Evolutionary conservation across 495 filamentous ascomycete genomes (phyloP).

Genomic region (Tuber borchii): DNA sequence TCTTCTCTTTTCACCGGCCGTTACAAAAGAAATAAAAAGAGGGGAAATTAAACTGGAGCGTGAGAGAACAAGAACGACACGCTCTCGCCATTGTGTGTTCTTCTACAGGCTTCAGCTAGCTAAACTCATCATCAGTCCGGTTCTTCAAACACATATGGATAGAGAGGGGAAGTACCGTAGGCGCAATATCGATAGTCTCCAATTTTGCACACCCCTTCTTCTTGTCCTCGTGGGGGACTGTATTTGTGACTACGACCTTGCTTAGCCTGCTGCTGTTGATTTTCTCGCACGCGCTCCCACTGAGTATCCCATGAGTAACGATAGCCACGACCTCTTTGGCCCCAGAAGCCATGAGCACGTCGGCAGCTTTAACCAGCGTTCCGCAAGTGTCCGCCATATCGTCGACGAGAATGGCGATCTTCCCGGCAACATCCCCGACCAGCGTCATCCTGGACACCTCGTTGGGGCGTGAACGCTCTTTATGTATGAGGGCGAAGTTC

Average conservation of each 20-base stretch:
- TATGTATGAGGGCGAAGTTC: slow-evolving; percentile 95
- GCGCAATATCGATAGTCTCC: slow-evolving; percentile 87
- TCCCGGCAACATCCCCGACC: slow-evolving; percentile 65
- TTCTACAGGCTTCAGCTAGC: slow-evolving; percentile 60
- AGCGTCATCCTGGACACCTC: slow-evolving; percentile 96
- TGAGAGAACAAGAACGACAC: slow-evolving; percentile 94
- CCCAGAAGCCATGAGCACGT: slow-evolving; percentile 80
- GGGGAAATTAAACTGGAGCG: slow-evolving; percentile 53
- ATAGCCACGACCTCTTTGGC: slow-evolving; percentile 86
- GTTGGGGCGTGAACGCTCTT: slow-evolving; percentile 90
- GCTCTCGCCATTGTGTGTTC: slow-evolving; percentile 93
- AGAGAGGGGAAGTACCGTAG: slow-evolving; percentile 51
- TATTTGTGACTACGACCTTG: slow-evolving; percentile 93
- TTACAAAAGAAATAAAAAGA: not conserved
- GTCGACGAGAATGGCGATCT: slow-evolving; percentile 53
- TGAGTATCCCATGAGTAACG: slow-evolving; percentile 92
- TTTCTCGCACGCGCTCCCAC: slow-evolving; percentile 81
- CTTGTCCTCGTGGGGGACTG: slow-evolving; percentile 82
- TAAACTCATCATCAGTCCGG: slow-evolving; percentile 2
- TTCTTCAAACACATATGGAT: slow-evolving; percentile 36
- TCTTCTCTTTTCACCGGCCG: not conserved
- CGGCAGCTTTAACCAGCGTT: slow-evolving; percentile 87
- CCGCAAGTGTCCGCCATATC: slow-evolving; percentile 96
- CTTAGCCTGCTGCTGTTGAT: slow-evolving; percentile 74
- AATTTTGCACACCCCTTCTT: slow-evolving; percentile 69